phyloP scores from a whole-genome alignment of 2,329 filamentous ascomycete species.

The Trichoderma sp. region DNA sequence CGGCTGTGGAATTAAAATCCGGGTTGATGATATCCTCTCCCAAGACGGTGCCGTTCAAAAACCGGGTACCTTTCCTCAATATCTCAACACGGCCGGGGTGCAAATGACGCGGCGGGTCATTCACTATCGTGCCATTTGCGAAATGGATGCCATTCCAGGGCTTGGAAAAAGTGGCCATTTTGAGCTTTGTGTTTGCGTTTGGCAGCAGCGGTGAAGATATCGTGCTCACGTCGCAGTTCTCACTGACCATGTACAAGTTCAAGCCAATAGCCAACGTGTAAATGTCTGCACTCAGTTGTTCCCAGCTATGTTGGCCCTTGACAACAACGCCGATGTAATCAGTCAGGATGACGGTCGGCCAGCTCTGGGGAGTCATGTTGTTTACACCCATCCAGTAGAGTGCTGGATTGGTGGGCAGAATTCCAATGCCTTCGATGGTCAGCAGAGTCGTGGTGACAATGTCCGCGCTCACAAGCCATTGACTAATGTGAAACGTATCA shows the following conservation, averaged over 20 bases:
- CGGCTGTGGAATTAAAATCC: conserved; percentile 14
- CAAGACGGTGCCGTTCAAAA: conserved; percentile 28
- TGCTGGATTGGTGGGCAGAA: conserved; percentile 34
- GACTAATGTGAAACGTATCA: conserved; percentile 31
- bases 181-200: background rate
- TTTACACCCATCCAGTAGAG: conserved; percentile 36
- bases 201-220: conserved; percentile 28
- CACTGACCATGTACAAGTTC: conserved; percentile 34
- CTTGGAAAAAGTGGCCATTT: background rate
- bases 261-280: conserved; percentile 32
- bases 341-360: conserved; percentile 34
- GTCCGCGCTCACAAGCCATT: conserved; percentile 34
- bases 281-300: conserved; percentile 33
- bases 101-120: conserved; percentile 26
- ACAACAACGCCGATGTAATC: conserved; percentile 35
- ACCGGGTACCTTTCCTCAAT: conserved; percentile 29
- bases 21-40: conserved; percentile 26
- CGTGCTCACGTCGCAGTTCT: conserved; percentile 32
- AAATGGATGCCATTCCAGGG: conserved; percentile 34
- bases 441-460: conserved; percentile 29
- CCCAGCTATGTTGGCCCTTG: conserved; percentile 27
- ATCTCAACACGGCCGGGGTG: conserved; percentile 25
- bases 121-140: conserved; percentile 31
- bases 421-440: conserved; percentile 31
- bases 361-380: conserved; percentile 30